These are phyloP conservation scores for Rhizophagus sp. DNA, from an alignment of 192 early-diverging fungal species.

Conservation along the genomic window DNA sequence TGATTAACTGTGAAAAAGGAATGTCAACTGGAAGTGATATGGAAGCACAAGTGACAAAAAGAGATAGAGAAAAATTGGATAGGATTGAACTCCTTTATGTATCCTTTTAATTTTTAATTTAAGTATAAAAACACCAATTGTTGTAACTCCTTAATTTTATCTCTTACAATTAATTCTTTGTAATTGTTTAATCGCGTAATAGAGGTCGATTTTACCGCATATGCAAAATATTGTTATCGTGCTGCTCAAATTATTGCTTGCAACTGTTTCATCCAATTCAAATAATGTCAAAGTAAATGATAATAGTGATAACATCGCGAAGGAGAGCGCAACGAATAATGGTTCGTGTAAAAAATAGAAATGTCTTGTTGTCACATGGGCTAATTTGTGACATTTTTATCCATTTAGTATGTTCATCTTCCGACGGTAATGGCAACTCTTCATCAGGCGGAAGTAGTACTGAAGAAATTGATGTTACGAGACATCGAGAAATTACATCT, in stretches of 20 bases:
- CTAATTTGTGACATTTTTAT: not conserved
- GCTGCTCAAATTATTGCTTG: conserved; percentile 51
- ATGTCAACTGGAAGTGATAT: conserved; percentile 1
- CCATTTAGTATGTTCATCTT: conserved; percentile 7
- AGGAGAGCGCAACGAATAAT: not conserved
- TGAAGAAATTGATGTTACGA: conserved; percentile 55
- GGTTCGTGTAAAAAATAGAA: not conserved
- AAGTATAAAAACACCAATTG: not conserved
- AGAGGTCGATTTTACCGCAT: conserved; percentile 53
- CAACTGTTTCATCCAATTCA: conserved; percentile 44
- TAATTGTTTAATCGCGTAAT: not conserved
- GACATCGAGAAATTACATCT: conserved; percentile 72
- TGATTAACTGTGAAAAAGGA: not conserved
- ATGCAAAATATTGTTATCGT: conserved; percentile 58
- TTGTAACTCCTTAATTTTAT: not conserved
- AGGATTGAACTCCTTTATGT: conserved; percentile 55
- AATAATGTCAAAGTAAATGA: conserved; percentile 37
- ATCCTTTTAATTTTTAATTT: conserved; percentile 33
- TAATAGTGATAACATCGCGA: conserved; percentile 30
- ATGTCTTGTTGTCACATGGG: not conserved
- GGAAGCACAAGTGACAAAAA: conserved; percentile 30
- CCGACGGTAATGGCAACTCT: conserved; percentile 24
- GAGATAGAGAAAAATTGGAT: conserved; percentile 41
- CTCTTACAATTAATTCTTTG: not conserved
- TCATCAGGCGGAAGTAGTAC: conserved; percentile 24